These are phyloP conservation scores for Salix udensis DNA, from an alignment of 345 rosid species.

Conservation along the genomic window DNA sequence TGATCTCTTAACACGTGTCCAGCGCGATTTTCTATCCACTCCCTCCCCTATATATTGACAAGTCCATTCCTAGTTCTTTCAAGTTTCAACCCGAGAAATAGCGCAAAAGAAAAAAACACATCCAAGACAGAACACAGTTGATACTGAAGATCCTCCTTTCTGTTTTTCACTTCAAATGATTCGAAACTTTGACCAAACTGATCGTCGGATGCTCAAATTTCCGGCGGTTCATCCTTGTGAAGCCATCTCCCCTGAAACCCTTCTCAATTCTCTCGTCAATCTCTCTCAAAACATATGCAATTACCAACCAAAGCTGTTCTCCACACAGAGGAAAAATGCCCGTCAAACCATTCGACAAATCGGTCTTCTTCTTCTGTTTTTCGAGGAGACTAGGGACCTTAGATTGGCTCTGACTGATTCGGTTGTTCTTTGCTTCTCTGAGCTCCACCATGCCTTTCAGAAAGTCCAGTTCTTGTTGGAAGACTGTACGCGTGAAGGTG, in stretches of 20 bases:
- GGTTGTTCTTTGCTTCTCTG: conserved; percentile 45
- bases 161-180: conserved; percentile 30
- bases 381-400: conserved; percentile 53
- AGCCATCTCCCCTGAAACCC: conserved; percentile 46
- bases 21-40: too few species aligned
- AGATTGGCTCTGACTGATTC: conserved; percentile 26
- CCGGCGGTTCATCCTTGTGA: conserved; percentile 80
- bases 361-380: conserved; percentile 47
- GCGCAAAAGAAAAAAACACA: neutral
- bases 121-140: neutral
- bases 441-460: conserved; percentile 68
- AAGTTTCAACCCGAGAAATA: neutral
- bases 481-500: conserved; percentile 69
- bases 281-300: conserved; percentile 44
- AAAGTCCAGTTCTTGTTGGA: conserved; percentile 61
- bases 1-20: too few species aligned
- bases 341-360: conserved; percentile 50
- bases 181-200: conserved; percentile 18
- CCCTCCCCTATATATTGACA: neutral
- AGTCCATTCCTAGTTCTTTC: neutral
- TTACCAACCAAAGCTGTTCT: conserved; percentile 38
- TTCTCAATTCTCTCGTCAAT: conserved; percentile 46
- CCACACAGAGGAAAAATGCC: conserved; percentile 48
- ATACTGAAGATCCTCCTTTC: neutral
- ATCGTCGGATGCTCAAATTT: conserved; percentile 60